Evolutionary conservation across 2,329 filamentous ascomycete genomes (phyloP), one percentile per base, ranked within the genome.

Genomic region (Trichoderma hamatum): DNA sequence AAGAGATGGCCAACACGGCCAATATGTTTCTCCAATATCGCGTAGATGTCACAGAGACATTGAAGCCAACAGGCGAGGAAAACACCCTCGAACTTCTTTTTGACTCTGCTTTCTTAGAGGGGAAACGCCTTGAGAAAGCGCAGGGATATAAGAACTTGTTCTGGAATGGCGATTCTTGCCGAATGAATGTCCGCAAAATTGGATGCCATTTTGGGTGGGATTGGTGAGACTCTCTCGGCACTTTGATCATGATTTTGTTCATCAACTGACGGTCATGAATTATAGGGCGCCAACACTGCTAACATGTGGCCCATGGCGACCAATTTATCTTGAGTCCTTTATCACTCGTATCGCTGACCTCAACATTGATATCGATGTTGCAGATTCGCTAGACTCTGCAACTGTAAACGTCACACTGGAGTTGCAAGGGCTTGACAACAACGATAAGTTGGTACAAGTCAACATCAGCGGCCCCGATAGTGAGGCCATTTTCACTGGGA

Each of bases 21-120:
- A 68, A 68, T 11, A 68, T 68, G 66, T 68, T 62, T 63, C 58
- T 68, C 5, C 46, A 63, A 49, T 63, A 56, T 11, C 66, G 66
- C 5, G 49, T 68, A 16, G 58, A 64, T 46, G 58, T 64, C 1
- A 68, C 66, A 2, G 58, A 63, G 1, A 56, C 46, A 6, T 24
- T 63, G 16, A 54, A 34, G n/a, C 52, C 39, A 1, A 32, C 21
- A 32, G 66, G 62, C 3, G 28, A 9, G 26, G 34, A 54, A 62
- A 68, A 68, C 34, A 34, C 19, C 51, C 58, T 68, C 11, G 64
- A 67, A 36, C 54, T 67, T n/a, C 64, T 67, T 19, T 67, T 67
- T 13, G 64, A 67, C 52, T 67, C 64, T 51, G 55, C 64, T 4
- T 67, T 67, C 13, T 39, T 67, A 9, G 64, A 59, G 39, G 64